These are phyloP conservation scores for Pseudozyma thailandica DNA, from an alignment of 1,284 basidiomycete genomes.

Conservation along the genomic window DNA sequence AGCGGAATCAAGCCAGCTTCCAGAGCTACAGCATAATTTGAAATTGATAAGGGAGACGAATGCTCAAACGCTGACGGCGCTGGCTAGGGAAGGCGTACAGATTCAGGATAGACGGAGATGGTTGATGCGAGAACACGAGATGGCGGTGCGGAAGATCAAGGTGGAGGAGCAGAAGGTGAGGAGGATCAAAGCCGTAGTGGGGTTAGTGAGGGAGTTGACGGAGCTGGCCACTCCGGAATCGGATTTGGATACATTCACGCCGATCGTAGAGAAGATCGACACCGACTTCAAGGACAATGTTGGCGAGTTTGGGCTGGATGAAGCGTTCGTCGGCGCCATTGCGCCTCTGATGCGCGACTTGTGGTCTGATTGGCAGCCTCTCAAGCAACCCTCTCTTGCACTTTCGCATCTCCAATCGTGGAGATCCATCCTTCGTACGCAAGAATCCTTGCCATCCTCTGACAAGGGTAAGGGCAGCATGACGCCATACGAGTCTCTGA, in stretches of 20 bases:
- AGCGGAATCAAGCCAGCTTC: slow-evolving; percentile 71
- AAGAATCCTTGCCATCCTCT: background rate
- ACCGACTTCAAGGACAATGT: slow-evolving; percentile 22
- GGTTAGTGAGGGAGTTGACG: slow-evolving; percentile 41
- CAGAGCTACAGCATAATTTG: slow-evolving; percentile 94
- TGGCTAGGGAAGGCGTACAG: slow-evolving; percentile 87
- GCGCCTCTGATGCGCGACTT: slow-evolving; percentile 78
- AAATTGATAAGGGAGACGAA: slow-evolving; percentile 84
- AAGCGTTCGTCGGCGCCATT: slow-evolving; percentile 89
- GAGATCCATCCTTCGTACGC: slow-evolving; percentile 76
- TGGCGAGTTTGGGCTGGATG: slow-evolving; percentile 72
- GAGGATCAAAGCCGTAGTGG: slow-evolving; percentile 46
- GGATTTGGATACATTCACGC: slow-evolving; percentile 28
- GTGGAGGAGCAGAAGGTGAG: slow-evolving; percentile 71
- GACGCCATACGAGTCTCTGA: slow-evolving; percentile 92
- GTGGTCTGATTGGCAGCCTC: slow-evolving; percentile 78
- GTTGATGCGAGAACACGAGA: slow-evolving; percentile 75
- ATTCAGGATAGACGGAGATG: slow-evolving; percentile 82
- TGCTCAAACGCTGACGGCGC: slow-evolving; percentile 82
- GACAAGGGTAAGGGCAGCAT: slow-evolving; percentile 71
- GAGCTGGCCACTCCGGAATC: slow-evolving; percentile 4
- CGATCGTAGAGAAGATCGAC: slow-evolving; percentile 23
- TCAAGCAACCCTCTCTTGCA: slow-evolving; percentile 76
- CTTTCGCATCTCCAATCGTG: slow-evolving; percentile 75
- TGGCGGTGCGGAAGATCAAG: slow-evolving; percentile 74